Evolutionary conservation across 768 basidiomycete species (phyloP).

Genomic region (Ephemerocybe angulata): DNA sequence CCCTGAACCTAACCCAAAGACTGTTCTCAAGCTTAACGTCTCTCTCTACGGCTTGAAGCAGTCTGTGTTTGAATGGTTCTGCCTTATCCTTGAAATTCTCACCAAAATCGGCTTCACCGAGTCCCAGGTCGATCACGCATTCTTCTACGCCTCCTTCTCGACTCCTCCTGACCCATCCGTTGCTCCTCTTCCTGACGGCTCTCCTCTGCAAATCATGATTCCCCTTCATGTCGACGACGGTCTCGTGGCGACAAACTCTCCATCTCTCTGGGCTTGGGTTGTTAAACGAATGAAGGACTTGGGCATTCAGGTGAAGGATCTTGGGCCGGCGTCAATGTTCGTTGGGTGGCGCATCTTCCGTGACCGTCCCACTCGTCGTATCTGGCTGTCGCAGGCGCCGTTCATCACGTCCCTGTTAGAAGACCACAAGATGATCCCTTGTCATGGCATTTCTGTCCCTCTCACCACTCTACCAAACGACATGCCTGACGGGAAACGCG

Average conservation of each 20-base stretch:
- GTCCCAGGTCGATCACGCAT: conserved; percentile 5
- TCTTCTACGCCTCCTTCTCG: not conserved
- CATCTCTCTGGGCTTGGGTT: conserved; percentile 7
- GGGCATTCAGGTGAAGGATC: conserved; percentile 8
- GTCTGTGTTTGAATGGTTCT: conserved; percentile 5
- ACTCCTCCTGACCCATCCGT: conserved; percentile 8
- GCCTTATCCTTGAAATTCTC: not conserved
- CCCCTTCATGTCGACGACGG: conserved; percentile 13
- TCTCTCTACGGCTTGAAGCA: conserved; percentile 6
- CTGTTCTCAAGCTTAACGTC: not conserved
- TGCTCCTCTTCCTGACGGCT: conserved; percentile 5
- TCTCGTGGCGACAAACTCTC: conserved; percentile 2
- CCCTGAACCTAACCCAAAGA: not conserved
- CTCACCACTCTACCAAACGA: conserved; percentile 2
- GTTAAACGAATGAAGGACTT: not conserved
- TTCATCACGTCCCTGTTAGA: conserved; percentile 13
- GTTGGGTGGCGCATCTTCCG: conserved; percentile 20
- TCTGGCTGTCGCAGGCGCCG: conserved; percentile 14
- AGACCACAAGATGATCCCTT: conserved; percentile 7
- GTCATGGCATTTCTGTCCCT: conserved; percentile 11
- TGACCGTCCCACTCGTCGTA: conserved; percentile 1
- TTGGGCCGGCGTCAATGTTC: conserved; percentile 13
- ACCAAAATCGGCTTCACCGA: not conserved
- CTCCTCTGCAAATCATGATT: not conserved
- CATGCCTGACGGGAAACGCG: conserved; percentile 17